A percentile compares a stretch with the other conserved stretches of the same genome.
These are phyloP conservation scores for Linnemannia elongata DNA, from an alignment of 192 early-diverging fungal species.

Conservation along the genomic window DNA sequence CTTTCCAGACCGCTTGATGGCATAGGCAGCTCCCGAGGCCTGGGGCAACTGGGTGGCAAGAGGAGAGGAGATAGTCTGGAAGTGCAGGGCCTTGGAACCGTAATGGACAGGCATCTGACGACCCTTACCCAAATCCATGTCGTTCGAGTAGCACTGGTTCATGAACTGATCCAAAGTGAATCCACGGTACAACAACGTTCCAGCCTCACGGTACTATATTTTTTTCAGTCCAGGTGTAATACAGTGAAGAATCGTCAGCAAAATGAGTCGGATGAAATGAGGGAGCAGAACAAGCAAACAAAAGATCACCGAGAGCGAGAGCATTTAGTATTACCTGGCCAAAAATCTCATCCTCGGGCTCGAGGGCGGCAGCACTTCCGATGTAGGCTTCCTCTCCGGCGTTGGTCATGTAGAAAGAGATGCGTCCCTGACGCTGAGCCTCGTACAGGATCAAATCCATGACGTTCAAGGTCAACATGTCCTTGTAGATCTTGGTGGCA, in stretches of 20 bases:
- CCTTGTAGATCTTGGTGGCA: conserved; percentile 85
- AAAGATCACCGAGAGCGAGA: neutral
- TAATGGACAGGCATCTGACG: conserved; percentile 99
- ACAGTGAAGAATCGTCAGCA: neutral
- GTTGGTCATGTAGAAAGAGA: conserved; percentile 99
- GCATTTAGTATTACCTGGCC: conserved; percentile 77
- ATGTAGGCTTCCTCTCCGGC: conserved; percentile 98
- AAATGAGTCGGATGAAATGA: neutral
- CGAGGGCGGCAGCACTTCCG: conserved; percentile 90
- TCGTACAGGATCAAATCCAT: conserved; percentile 98
- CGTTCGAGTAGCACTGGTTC: conserved; percentile 97
- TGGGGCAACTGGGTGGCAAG: conserved; percentile 98
- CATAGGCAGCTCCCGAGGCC: conserved; percentile 95
- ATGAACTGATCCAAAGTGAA: conserved; percentile 95
- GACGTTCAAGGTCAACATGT: conserved; percentile 90
- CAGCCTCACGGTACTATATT: conserved; percentile 95
- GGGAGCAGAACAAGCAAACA: neutral
- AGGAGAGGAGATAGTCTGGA: conserved; percentile 98
- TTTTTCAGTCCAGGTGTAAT: neutral
- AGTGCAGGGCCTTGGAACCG: conserved; percentile 84
- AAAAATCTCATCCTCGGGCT: conserved; percentile 89
- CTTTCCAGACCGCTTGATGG: conserved; percentile 84
- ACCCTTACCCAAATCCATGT: conserved; percentile 90
- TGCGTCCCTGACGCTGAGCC: conserved; percentile 97
- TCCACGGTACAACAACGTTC: conserved; percentile 93